These are phyloP conservation scores for Melampsora larici-populina DNA, from an alignment of 1,284 basidiomycete species.

Conservation along the genomic window DNA sequence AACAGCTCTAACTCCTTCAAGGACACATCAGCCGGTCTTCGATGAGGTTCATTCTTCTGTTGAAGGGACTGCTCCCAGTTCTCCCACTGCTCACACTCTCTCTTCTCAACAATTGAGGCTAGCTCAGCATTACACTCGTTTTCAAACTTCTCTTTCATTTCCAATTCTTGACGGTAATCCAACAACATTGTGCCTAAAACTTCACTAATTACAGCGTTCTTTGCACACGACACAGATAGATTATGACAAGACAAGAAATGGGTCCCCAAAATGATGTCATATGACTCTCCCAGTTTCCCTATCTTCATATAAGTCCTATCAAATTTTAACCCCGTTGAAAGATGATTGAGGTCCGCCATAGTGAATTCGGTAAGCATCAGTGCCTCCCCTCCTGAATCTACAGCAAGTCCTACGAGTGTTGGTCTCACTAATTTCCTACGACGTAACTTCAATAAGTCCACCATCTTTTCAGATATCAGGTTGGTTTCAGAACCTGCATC, in stretches of 20 bases:
- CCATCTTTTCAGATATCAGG: background rate
- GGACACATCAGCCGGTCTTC: background rate
- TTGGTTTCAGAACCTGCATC: no score
- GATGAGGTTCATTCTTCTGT: no score
- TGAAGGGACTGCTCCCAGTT: no score
- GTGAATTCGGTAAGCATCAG: background rate
- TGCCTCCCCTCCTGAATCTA: background rate
- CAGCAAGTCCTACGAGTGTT: background rate
- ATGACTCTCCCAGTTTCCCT: background rate
- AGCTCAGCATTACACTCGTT: no score
- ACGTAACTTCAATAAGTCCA: background rate
- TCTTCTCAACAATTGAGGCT: no score
- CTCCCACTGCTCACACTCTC: no score
- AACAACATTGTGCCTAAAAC: no score
- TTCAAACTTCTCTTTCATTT: no score
- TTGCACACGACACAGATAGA: background rate
- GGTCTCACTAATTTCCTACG: background rate
- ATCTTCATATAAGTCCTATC: background rate
- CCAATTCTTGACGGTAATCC: no score
- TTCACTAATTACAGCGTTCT: no score
- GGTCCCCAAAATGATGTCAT: background rate
- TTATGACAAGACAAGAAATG: background rate
- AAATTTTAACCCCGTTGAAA: background rate
- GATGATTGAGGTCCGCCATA: background rate
- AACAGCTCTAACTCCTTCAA: background rate